phyloP scores from a whole-genome alignment of 768 basidiomycete species.

The Mycena rosella region DNA sequence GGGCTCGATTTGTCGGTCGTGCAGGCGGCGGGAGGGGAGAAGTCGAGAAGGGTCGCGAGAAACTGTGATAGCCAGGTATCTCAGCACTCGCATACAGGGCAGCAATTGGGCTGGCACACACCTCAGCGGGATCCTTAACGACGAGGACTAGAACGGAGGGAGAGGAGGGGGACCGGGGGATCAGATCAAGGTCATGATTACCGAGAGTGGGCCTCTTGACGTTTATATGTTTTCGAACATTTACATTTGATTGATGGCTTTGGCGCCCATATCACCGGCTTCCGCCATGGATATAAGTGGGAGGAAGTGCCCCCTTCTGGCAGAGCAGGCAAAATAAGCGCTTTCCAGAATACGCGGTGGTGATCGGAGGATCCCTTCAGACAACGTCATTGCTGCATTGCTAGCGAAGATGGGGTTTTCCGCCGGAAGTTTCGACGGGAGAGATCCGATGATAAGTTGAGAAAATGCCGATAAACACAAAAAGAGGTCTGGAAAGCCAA shows the following conservation, averaged over 20 bases:
- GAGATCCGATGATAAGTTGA: conserved; percentile 5
- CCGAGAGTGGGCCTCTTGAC: background rate
- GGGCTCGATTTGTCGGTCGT: conserved; percentile 32
- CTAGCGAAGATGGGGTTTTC: background rate
- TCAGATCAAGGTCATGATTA: conserved; percentile 28
- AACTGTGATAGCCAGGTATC: background rate
- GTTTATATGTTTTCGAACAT: conserved; percentile 27
- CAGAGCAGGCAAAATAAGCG: background rate
- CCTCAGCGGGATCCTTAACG: conserved; percentile 36
- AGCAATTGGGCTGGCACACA: background rate
- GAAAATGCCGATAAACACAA: too few relatives aligned
- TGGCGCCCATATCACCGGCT: conserved; percentile 18
- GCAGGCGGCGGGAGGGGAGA: conserved; percentile 50
- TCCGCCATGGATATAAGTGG: background rate
- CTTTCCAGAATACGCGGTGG: conserved; percentile 13
- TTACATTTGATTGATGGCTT: conserved; percentile 26
- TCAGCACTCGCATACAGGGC: background rate
- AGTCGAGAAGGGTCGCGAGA: conserved; percentile 79
- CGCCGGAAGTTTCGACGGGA: background rate
- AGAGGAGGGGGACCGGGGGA: conserved; percentile 15
- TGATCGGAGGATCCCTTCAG: background rate
- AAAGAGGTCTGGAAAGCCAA: too few relatives aligned
- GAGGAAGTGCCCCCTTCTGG: conserved; percentile 5
- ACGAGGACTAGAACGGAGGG: conserved; percentile 17
- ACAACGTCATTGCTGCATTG: background rate